Evolutionary conservation across 441 rosid species (phyloP), one percentile per base, ranked within the genome.

Genomic region (Jatropha podagrica): DNA sequence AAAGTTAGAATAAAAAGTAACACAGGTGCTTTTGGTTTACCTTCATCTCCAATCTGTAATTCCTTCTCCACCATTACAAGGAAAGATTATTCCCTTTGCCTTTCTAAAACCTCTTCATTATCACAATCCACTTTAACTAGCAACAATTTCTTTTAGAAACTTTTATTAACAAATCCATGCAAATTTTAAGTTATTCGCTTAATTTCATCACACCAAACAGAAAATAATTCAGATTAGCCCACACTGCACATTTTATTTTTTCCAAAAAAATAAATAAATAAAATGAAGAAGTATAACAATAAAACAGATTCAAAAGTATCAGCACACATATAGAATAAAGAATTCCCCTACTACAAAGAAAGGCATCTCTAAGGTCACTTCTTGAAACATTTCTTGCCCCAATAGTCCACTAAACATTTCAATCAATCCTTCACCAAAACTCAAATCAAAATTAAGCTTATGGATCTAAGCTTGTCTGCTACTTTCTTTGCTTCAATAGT

Each of bases 291-390:
- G 0, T 23, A 14, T 23, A 1, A 26, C 48, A 12, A 67, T 32
- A 51, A 18, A 27, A 68, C 3, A 27, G 60, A 49, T 68, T 68
- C 72, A 69, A 69, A 69, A 49, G 59, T 23, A 55, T 42, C 55
- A 18, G 32, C 37, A 27, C 44, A n/a, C 23, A 38, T 70, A 4
- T 2, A 27, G 71, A 23, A 55, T 23, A 18, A 56, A 27, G 52
- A 44, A 27, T 17, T 79, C 38, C 74, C 87, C 86, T 60, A 71
- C 65, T 69, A 73, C 81, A 84, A 92, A 90, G 94, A 69, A 91
- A 92, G 77, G 94, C 78, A 92, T 86, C 88, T 78, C 74, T 5
- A 37, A 52, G 20, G 69, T 56, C 74, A 44, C 63, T 74, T 85
- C 80, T 80, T 78, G 73, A 69, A 76, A 46, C 77, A 15, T 3